Conservation (phyloP, 768 basidiomycete species). For the Tulasnella sp. region DNA sequence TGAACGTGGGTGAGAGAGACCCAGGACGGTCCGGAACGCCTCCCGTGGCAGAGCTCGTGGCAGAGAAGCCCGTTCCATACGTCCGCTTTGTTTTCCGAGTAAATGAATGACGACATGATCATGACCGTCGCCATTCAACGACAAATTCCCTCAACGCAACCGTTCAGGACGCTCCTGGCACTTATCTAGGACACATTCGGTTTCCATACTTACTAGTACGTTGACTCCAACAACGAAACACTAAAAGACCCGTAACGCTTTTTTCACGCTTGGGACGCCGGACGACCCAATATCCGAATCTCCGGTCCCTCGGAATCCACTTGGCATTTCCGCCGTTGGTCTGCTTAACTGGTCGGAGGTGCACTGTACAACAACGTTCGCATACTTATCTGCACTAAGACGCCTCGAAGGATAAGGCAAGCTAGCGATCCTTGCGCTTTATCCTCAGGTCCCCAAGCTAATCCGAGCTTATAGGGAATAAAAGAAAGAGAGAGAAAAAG, state of each 20-base stretch:
- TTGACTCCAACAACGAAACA: constrained; percentile 10
- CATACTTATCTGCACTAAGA: neutral
- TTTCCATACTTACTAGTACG: neutral
- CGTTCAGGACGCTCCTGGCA: neutral
- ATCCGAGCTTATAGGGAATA: neutral
- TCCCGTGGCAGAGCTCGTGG: neutral
- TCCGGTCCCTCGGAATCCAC: neutral
- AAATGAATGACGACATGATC: neutral
- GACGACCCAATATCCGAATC: neutral
- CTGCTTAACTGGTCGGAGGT: neutral
- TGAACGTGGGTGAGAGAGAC: too few species aligned
- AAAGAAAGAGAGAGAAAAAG: neutral
- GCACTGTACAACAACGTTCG: neutral
- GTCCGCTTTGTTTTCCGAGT: neutral
- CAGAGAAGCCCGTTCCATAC: neutral
- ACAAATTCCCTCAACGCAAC: neutral
- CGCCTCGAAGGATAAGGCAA: neutral
- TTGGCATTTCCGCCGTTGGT: neutral
- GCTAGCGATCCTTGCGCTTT: neutral
- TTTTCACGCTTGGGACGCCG: neutral
- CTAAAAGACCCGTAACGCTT: neutral
- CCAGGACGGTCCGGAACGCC: too few species aligned
- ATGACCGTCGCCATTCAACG: neutral
- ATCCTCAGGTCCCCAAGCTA: neutral
- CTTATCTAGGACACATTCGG: neutral